phyloP scores from a whole-genome alignment of 2,329 filamentous ascomycete genomes.

The Sporothrix curviconia region DNA sequence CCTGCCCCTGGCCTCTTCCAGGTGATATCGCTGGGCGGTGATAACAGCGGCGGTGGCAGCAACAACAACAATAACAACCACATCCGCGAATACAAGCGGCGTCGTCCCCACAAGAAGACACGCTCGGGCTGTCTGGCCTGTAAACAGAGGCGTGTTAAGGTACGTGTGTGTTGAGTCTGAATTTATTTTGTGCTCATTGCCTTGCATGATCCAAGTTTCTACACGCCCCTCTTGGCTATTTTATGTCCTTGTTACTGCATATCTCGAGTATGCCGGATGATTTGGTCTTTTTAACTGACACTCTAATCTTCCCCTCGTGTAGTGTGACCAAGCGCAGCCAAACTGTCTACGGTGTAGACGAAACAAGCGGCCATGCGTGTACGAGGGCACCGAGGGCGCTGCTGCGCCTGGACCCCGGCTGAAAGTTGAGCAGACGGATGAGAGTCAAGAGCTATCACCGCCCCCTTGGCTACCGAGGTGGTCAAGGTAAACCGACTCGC shows the following conservation, averaged over 20 bases:
- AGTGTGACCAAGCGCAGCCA: constrained; percentile 22
- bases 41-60: constrained; percentile 13
- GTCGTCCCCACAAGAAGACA: constrained; percentile 22
- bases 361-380: constrained; percentile 19
- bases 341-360: constrained; percentile 20
- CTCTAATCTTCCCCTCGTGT: too few relatives aligned
- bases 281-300: too few relatives aligned
- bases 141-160: constrained; percentile 23
- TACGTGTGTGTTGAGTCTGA: not conserved
- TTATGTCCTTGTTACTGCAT: too few relatives aligned
- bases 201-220: not conserved
- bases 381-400: constrained; percentile 7
- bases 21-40: constrained; percentile 20
- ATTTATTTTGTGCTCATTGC: not conserved
- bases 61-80: constrained; percentile 16
- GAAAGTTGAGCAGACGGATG: not conserved
- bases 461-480: too few relatives aligned
- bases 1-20: constrained; percentile 19
- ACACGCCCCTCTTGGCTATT: not conserved
- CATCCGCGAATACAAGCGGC: constrained; percentile 21
- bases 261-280: too few relatives aligned
- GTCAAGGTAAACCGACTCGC: too few relatives aligned
- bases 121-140: constrained; percentile 20
- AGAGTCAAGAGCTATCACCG: not conserved
- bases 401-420: not conserved